Percentiles rank a stretch among this genome's conserved stretches.
Evolutionary conservation across 208 protist genomes (phyloP).

Genomic region (Acanthamoeba lenticulata): DNA sequence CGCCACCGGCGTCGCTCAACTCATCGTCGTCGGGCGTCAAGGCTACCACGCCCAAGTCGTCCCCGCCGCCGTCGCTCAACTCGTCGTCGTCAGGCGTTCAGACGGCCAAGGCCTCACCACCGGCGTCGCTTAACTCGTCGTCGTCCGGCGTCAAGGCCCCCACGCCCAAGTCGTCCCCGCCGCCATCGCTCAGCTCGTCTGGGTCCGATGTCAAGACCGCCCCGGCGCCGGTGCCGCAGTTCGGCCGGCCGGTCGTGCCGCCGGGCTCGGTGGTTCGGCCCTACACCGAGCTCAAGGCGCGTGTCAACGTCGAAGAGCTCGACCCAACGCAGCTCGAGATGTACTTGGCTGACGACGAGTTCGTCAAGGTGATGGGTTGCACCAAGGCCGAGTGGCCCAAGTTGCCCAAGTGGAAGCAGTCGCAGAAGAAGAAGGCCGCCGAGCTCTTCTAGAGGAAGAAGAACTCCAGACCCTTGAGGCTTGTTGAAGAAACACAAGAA

Average conservation of each 20-base stretch:
- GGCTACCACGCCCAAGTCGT: too few relatives aligned
- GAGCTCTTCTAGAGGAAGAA: conserved; percentile 69
- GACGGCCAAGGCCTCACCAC: neutral
- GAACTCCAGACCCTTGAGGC: too few relatives aligned
- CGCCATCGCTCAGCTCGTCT: neutral
- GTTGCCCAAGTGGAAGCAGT: conserved; percentile 73
- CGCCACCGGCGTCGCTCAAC: neutral
- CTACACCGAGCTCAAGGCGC: conserved; percentile 9
- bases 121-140: neutral
- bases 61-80: neutral
- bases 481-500: too few relatives aligned
- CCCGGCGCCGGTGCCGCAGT: neutral
- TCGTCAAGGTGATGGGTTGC: conserved; percentile 55
- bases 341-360: conserved; percentile 47
- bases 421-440: conserved; percentile 63
- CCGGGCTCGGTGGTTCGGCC: neutral
- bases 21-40: neutral
- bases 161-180: neutral
- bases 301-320: neutral
- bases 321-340: conserved; percentile 14
- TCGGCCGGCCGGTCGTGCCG: neutral
- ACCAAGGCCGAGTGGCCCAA: conserved; percentile 56
- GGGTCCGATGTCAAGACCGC: neutral
- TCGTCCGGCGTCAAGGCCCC: neutral
- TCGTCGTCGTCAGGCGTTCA: neutral